A percentile compares a stretch with the other conserved stretches of the same genome.
Evolutionary conservation across 352 stramenopile genomes (phyloP).

Genomic region (Phytophthora hybrid): DNA sequence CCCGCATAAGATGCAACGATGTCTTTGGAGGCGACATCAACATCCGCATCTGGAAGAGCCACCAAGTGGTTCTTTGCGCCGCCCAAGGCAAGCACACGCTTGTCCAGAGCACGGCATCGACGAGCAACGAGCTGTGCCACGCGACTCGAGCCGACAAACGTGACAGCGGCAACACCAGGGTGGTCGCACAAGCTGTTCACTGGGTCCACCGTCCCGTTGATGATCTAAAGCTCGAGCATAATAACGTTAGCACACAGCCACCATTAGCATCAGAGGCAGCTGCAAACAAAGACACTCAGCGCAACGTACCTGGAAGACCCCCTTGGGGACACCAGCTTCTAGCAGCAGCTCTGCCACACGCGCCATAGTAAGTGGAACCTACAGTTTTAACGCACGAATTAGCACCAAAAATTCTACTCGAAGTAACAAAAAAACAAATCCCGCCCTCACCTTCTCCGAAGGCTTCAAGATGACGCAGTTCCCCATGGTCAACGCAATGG

Average conservation of each 20-base stretch:
- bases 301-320: constrained; percentile 90
- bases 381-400: not conserved
- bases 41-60: constrained; percentile 94
- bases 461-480: constrained; percentile 99
- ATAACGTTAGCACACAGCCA: no score
- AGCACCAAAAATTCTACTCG: not conserved
- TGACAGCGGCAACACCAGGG: constrained; percentile 87
- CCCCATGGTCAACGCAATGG: constrained; percentile 96
- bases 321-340: constrained; percentile 93
- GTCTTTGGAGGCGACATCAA: constrained; percentile 92
- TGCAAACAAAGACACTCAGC: not conserved
- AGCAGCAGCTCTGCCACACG: constrained; percentile 89
- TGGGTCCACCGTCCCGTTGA: constrained; percentile 93
- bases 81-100: constrained; percentile 95
- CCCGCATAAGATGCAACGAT: constrained; percentile 97
- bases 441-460: constrained; percentile 93
- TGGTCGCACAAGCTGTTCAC: constrained; percentile 95
- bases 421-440: not conserved
- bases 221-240: constrained; percentile 80
- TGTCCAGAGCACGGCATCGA: constrained; percentile 91
- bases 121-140: constrained; percentile 95
- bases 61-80: constrained; percentile 99
- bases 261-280: not conserved
- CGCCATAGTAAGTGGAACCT: constrained; percentile 94
- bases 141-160: constrained; percentile 96